Evolutionary conservation across 768 basidiomycete genomes (phyloP), one percentile per base, ranked within the genome.

Genomic region (Lentinula aciculospora): DNA sequence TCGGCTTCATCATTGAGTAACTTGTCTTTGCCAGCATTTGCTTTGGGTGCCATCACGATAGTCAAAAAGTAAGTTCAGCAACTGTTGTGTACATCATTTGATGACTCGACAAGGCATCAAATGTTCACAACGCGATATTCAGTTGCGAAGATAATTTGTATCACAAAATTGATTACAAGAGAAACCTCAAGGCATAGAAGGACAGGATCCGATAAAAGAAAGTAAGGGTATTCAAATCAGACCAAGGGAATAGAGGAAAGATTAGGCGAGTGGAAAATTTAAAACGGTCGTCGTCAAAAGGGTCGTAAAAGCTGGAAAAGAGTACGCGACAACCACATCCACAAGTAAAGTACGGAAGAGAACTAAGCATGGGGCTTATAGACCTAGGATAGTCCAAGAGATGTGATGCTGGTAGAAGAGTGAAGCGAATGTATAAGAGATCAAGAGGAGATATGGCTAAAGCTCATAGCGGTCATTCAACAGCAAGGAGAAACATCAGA

Each of bases 1-100:
- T 97, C 89, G 54, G 94, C 91, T 50, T 93, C 87, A 13, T 85
- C 84, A 51, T 78, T 80, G 36, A 83, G 74, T 13, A 84, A 69
- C 60, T 85, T 85, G 62, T 89, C 88, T 64, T 88, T 88, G 42
- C 76, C 76, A 32, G 66, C 67, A 6, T 77, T 63, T 46, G 75
- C 71, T 73, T 90, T 91, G 25, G 88, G 80, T 9, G 83, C 80
- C 90, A 94, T 92, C 60, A 48, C 36, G 55, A 60, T 58, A 40
- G 51, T 40, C 23, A 8, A 40, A 25, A 37, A 8, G 12, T 23
- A 27, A 13, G 17, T 15, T 4, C 8, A 21, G n/a, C n/a, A 5
- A 27, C 23, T 17, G 45, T 23, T 9, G 8, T 21, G 45, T 36
- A 44, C 57, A 63, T 28, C 54, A 63, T 56, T 49, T 37, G 54